These are phyloP conservation scores for Pelargonium cotyledonis DNA, from an alignment of 441 rosid species.

Conservation along the genomic window DNA sequence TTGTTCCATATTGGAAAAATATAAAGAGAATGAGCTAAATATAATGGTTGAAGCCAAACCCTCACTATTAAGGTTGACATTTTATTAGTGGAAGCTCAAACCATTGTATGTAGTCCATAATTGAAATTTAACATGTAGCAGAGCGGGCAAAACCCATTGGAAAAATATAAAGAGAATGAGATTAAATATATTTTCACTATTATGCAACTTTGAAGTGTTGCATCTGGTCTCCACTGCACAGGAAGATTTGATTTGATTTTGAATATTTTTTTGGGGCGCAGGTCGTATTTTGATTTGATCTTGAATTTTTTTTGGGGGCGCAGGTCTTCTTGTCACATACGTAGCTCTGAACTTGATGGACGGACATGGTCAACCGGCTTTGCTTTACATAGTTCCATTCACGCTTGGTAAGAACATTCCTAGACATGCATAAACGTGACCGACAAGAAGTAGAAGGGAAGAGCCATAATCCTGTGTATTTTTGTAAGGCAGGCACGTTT, in stretches of 20 bases:
- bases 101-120: too few species aligned
- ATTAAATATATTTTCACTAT: neutral
- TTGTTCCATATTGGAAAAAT: too few species aligned
- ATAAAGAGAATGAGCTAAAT: too few species aligned
- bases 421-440: neutral
- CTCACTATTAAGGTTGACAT: too few species aligned
- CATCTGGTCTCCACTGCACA: neutral
- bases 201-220: neutral
- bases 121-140: too few species aligned
- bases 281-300: conserved; percentile 26
- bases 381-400: conserved; percentile 69
- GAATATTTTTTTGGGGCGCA: conserved; percentile 17
- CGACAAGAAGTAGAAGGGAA: too few species aligned
- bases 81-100: too few species aligned
- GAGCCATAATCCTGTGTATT: too few species aligned
- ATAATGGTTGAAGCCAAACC: too few species aligned
- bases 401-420: conserved; percentile 46
- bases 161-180: too few species aligned
- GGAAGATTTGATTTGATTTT: neutral
- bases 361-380: conserved; percentile 74
- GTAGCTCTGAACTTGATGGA: conserved; percentile 71
- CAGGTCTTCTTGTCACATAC: conserved; percentile 67
- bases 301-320: neutral
- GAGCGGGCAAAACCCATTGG: too few species aligned
- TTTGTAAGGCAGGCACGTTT: conserved; percentile 18